Base-by-base conservation (phyloP, 768 basidiomycete genomes). In the Podaxis sp. region DNA sequence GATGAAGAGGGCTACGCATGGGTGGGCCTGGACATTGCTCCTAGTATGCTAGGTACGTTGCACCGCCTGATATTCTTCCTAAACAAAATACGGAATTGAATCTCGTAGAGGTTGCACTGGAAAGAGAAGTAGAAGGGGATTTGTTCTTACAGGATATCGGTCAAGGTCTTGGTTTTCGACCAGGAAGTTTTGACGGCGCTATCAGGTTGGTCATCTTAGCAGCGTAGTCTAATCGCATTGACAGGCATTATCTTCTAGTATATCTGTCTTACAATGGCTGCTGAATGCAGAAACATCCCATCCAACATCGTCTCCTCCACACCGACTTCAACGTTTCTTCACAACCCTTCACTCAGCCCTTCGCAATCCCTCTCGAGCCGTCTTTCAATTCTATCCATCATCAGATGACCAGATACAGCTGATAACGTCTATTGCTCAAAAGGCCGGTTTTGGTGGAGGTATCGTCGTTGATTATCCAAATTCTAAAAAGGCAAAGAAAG, bases 261-360 rank as follows among this genome's bases (percentile, higher is more conserved):
- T 99, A 69, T 99, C 97, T 26, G 96, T 98, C n/a, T 80, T 99
- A 4, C 97, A 99, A 77, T 99, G 97, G 97, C 82, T 99, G 2
- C 82, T 98, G 62, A 99, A 98, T 74, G 96, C 96, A 26, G 97
- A 99, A 74, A 91, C 95, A 30, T 89, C 94, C 4, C 89, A 88
- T 71, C 91, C 85, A 61, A 94, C 88, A 52, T 96, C 93, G 62
- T 96, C 93, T 51, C 96, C 89, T 15, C 95, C 89, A 11, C 93
- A 90, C 74, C 92, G 87, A 68, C 84, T 89, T 60, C 87, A 80
- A 65, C 91, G 87, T 63, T 99, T 94, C 83, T 99, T 95, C 82
- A 96, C 92, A 36, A 95, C 95, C 10, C 82, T 96, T 28, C 90
- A 95, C 74, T 91, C 95, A 2, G 84, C 90, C 10, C 84, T 96